A percentile compares a stretch with the other conserved stretches of the same genome.
phyloP scores from a whole-genome alignment of 2,329 filamentous ascomycete species.

The Hypomyces perniciosus region DNA sequence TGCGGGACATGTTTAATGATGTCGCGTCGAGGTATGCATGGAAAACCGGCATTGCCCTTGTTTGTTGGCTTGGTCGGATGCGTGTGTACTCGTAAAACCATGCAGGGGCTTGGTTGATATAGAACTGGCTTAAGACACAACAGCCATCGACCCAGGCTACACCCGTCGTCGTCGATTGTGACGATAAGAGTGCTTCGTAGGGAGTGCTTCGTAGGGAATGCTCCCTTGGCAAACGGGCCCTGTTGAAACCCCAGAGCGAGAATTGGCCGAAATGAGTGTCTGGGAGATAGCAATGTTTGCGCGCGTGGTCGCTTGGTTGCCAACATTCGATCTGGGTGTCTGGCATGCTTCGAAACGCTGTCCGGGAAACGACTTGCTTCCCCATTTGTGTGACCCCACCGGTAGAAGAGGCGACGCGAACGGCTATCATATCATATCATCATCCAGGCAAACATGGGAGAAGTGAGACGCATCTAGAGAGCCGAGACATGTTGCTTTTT shows the following conservation, averaged over 20 bases:
- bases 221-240: neutral
- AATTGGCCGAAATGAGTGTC: neutral
- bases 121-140: constrained; percentile 5
- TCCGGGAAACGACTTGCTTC: neutral
- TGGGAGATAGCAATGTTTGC: constrained; percentile 2
- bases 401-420: no score
- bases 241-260: neutral
- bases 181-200: no score
- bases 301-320: neutral
- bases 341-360: neutral
- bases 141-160: neutral
- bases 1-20: neutral
- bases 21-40: neutral
- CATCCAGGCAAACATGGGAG: no score
- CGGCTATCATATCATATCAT: no score
- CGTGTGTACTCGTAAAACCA: neutral
- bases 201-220: no score
- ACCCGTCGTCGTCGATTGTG: constrained; percentile 7
- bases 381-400: no score
- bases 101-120: constrained; percentile 7
- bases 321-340: neutral
- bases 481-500: no score
- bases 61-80: no score
- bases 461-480: no score
- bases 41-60: no score